Conservation (phyloP, 2,329 filamentous ascomycete genomes). For the Dothistroma septosporum region DNA sequence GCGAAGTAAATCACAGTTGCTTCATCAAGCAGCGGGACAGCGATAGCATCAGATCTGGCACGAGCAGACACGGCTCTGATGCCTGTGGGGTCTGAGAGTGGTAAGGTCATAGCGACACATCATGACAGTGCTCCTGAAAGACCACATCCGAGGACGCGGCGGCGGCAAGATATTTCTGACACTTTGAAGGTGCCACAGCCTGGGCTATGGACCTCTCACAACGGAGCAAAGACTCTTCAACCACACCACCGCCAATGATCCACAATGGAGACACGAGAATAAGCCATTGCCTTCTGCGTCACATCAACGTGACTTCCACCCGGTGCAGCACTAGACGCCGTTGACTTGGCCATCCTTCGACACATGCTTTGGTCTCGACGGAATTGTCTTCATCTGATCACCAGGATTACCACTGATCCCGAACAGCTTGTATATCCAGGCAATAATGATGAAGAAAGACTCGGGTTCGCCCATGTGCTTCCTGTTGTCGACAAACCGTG, state of each 20-base stretch:
- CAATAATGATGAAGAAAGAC: conserved; percentile 46
- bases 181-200: not conserved
- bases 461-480: conserved; percentile 53
- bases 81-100: no score
- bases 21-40: conserved; percentile 3
- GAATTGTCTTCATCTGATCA: conserved; percentile 46
- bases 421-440: conserved; percentile 49
- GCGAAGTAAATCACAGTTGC: conserved; percentile 5
- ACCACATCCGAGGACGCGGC: not conserved
- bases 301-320: not conserved
- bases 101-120: no score
- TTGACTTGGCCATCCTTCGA: not conserved
- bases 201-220: not conserved
- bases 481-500: conserved; percentile 40
- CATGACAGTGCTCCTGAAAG: not conserved
- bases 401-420: conserved; percentile 41
- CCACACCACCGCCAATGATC: not conserved
- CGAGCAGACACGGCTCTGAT: not conserved
- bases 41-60: conserved; percentile 1
- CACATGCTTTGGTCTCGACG: conserved; percentile 44
- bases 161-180: not conserved
- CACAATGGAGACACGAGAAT: not conserved
- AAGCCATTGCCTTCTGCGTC: not conserved
- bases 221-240: not conserved
- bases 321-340: not conserved